Percentiles rank a stretch among this genome's conserved stretches.
Conservation (phyloP, 768 basidiomycete genomes). For the Lactifluus piperatus region DNA sequence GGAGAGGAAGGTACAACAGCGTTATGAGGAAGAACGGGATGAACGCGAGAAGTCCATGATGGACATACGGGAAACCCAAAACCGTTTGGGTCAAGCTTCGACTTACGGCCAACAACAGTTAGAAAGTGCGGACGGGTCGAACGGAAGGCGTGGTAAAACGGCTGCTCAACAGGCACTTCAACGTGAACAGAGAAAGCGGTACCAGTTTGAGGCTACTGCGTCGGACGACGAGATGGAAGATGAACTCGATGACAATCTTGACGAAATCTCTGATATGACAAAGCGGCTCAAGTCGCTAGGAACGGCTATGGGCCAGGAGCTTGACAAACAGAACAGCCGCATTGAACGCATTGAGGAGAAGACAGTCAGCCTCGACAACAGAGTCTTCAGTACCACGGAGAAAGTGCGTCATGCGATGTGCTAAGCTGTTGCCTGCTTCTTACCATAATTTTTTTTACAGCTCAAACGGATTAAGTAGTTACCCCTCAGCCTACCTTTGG, state of each 20-base stretch:
- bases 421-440: neutral
- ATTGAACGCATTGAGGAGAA: conserved; percentile 74
- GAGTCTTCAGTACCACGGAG: conserved; percentile 75
- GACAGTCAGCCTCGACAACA: conserved; percentile 64
- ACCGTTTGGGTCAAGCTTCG: conserved; percentile 68
- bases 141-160: conserved; percentile 36
- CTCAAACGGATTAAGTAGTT: conserved; percentile 32
- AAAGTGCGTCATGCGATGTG: conserved; percentile 38
- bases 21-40: conserved; percentile 78
- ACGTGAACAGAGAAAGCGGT: conserved; percentile 71
- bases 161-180: conserved; percentile 43
- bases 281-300: conserved; percentile 74
- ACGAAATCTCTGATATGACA: conserved; percentile 73
- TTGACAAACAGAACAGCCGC: conserved; percentile 77
- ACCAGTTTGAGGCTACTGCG: conserved; percentile 84
- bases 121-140: conserved; percentile 34
- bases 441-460: conserved; percentile 18
- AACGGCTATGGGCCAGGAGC: conserved; percentile 77
- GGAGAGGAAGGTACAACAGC: conserved; percentile 73
- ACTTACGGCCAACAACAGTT: conserved; percentile 48
- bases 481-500: neutral
- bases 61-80: conserved; percentile 82
- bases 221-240: conserved; percentile 94
- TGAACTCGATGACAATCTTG: conserved; percentile 85
- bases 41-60: conserved; percentile 80